These are phyloP conservation scores for Rauvolfia tetraphylla DNA, from an alignment of 257 asterid species.

Conservation along the genomic window DNA sequence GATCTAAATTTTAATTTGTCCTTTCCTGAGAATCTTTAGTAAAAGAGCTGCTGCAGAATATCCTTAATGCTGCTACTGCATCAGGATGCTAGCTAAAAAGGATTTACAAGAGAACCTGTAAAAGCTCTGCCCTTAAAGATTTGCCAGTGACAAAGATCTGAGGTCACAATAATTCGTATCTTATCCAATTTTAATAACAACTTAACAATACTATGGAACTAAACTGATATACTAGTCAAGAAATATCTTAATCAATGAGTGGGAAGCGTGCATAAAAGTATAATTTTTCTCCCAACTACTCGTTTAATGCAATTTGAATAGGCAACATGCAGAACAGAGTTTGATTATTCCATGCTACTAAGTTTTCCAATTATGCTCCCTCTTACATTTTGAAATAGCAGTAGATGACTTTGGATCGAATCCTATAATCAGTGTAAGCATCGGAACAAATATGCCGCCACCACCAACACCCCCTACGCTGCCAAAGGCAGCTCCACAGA, in stretches of 20 bases:
- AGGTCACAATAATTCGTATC: not conserved
- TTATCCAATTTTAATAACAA: not conserved
- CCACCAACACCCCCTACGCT: conserved; percentile 99
- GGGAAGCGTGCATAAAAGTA: not conserved
- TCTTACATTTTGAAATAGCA: conserved; percentile 94
- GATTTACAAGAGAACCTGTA: not conserved
- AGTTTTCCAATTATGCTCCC: not conserved
- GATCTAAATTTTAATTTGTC: too few species aligned
- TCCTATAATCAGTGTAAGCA: conserved; percentile 84
- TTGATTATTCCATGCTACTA: not conserved
- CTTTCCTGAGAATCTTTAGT: not conserved
- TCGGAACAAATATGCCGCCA: conserved; percentile 94
- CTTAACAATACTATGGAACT: not conserved
- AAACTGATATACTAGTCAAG: not conserved
- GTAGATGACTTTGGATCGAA: conserved; percentile 94
- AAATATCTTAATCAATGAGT: not conserved
- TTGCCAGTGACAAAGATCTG: not conserved
- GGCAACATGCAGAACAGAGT: not conserved
- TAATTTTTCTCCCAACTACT: not conserved
- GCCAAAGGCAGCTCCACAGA: conserved; percentile 95
- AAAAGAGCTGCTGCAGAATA: not conserved
- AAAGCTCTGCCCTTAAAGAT: not conserved
- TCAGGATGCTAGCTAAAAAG: not conserved
- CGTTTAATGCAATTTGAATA: not conserved
- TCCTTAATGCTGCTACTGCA: not conserved